Evolutionary conservation across 2,329 filamentous ascomycete species (phyloP), one percentile per base, ranked within the genome.

Genomic region (Beauveria medogensis): DNA sequence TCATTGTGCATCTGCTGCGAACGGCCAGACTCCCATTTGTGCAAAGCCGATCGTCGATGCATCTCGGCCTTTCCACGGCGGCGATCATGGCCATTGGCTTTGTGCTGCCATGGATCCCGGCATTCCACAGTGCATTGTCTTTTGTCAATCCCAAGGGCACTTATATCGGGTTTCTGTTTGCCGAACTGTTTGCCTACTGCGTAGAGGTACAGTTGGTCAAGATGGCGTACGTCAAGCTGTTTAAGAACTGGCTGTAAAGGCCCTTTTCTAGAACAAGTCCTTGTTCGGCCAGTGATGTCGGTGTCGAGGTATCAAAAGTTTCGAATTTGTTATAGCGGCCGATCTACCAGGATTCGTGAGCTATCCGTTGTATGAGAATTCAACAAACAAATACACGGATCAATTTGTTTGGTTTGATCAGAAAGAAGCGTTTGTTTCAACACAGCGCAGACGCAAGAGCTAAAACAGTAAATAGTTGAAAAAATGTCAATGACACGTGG

Each of bases 1-100:
- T 69, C n/a, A 69, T 69, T 40, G 68, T 69, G 24, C 68, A 69
- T 41, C 41, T 69, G 30, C 52, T 69, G 52, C 67, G 68, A 22
- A 69, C 68, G 5, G 65, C 65, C 54, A 69, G 67, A 61, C 44
- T 69, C 18, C 68, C 68, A 2, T 68, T 69, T 44, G 18, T 69
- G 16, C 67, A 69, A 44, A 67, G 65, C 59, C 65, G 67, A 20
- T 65, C 65, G 2, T 62, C 67, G 0, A 48, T 51, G 10, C 60
- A 64, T 6, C 64, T 69, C 7, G 64, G 65, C 2, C 62, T 69
- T n/a, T 68, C 67, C 24, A 69, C 67, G 4, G 46, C 46, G 5
- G 48, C 60, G 54, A 67, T 69, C 59, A 69, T 69, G 67, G 7
- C 60, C 2, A 64, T 69, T 47, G 68, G 68, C 34, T 69, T 69